A percentile compares a stretch with the other conserved stretches of the same genome.
Evolutionary conservation across 208 protist genomes (phyloP).

Genomic region (Acanthamoeba castellanii): DNA sequence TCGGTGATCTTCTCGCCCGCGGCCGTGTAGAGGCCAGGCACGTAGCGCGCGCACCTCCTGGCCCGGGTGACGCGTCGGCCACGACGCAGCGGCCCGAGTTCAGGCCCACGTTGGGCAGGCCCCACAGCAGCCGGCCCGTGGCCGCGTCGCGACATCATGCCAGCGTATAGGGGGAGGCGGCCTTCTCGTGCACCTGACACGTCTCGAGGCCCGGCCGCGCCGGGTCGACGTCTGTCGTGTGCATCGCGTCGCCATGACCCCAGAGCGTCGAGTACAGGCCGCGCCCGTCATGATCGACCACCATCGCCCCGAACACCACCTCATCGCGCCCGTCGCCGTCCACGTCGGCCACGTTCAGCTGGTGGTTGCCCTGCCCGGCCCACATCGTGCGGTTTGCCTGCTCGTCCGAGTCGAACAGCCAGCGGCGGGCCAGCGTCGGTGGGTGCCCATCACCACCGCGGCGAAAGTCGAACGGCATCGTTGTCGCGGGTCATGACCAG

Average conservation of each 20-base stretch:
- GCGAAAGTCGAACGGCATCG: not conserved
- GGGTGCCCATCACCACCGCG: not conserved
- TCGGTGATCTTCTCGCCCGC: not conserved
- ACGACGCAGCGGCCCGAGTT: not conserved
- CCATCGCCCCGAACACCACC: conserved; percentile 21
- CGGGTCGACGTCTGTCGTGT: not conserved
- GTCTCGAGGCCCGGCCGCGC: not conserved
- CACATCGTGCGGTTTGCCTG: not conserved
- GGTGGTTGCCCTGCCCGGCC: not conserved
- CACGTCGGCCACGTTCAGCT: conserved; percentile 34
- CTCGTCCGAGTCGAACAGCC: not conserved
- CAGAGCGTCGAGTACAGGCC: not conserved
- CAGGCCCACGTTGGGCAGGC: not conserved
- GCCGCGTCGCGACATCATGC: conserved; percentile 18
- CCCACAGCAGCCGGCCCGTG: not conserved
- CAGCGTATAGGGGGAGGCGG: not conserved
- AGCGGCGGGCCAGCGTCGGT: not conserved
- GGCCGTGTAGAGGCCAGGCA: conserved; percentile 7
- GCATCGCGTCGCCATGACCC: conserved; percentile 3
- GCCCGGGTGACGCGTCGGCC: not conserved
- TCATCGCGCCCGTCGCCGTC: not conserved
- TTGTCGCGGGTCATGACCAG: not conserved
- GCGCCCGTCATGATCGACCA: not conserved
- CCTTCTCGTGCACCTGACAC: not conserved
- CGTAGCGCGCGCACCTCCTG: conserved; percentile 21